Evolutionary conservation across 2,329 filamentous ascomycete species (phyloP), one percentile per base, ranked within the genome.

Genomic region (Tolypocladium nubicola): DNA sequence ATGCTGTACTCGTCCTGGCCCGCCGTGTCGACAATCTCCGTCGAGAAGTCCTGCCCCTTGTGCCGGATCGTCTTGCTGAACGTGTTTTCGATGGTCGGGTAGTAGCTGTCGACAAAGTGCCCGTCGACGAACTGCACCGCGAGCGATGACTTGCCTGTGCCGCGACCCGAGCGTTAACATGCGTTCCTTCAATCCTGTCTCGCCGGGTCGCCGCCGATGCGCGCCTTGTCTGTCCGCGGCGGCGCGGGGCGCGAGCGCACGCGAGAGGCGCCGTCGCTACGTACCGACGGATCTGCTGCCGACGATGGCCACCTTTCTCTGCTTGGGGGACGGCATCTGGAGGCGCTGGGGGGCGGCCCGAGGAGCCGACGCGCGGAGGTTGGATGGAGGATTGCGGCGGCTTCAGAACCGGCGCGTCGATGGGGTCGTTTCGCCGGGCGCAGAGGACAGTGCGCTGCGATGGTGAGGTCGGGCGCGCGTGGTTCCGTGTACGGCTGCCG

Each of bases 1-100:
- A 97, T 97, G 70, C 90, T 96, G 79, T 99, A 99, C 75, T 99
- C 94, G 78, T 99, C 94, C 87, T 96, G 92, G 60, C 94, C 94
- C 56, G 94, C 94, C 35, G 94, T 99, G 71, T 99, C 94, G 71
- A 99, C 94, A 67, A 99, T 97, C 76, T 99, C 94, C 14, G 92
- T 96, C 55, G 89, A 86, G 73, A 86, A 99, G 63, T 97, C 94
- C 73, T 97, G 90, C 54, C 89, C 88, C 74, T 94, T 96, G 73
- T 89, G 88, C 66, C 90, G 88, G 72, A 99, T 96, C 64, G 91
- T 87, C 73, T 96, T 96, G 79, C 88, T 95, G 72, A 99, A 99
- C 2, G 93, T 97, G 73, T 97, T 99, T 74, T 99, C 94, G 68
- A 99, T 97, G 45, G 94, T 99, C 40, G 94, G 94, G 73, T 99